Evolutionary conservation across 2,329 filamentous ascomycete genomes (phyloP), one percentile per base, ranked within the genome.

Genomic region (Mariannaea sp.): DNA sequence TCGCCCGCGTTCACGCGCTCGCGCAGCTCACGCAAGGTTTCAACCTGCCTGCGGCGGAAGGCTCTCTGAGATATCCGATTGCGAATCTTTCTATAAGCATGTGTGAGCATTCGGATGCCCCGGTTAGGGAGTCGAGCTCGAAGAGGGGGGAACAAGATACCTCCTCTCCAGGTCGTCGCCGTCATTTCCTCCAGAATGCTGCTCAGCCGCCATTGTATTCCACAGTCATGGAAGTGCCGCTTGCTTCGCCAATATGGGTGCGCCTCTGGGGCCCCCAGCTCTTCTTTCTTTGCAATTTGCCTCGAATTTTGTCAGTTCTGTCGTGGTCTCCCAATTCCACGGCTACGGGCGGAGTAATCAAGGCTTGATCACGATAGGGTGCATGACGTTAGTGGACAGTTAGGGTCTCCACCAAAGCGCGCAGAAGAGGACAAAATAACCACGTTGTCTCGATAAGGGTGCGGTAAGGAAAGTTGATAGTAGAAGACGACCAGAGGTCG

Each of bases 21-120:
- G 2, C 58, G 59, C 0, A 70, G 51, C 29, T 70, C 65, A 7
- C 67, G 49, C 2, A 70, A 57, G 9, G 61, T 61, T 45, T 70
- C 66, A 2, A 62, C 66, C 29, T 68, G 66, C 14, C 68, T 54
- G 1, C 68, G 67, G 1, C 68, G 68, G 41, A 70, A 70, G 0
- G 68, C 67, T n/a, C 65, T 59, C 17, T 70, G 68, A 0, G 68
- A 69, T 1, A 70, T 58, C 10, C 68, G 67, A 36, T 70, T 70
- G n/a, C 68, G 67, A 19, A 68, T 55, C 47, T 68, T 68, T 48
- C 68, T 70, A 45, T 7, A 2, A 17, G 6, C 22, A 5, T 24
- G 22, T 24, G 22, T 24, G 22, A 24, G 22, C 8, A 24, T 24
- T 24, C 8, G 5, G 8, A 24, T 24, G 22, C 22, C 22, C 5